Evolutionary conservation across 371 early-diverging fungal species (phyloP).

Genomic region (Coemansia sp.): DNA sequence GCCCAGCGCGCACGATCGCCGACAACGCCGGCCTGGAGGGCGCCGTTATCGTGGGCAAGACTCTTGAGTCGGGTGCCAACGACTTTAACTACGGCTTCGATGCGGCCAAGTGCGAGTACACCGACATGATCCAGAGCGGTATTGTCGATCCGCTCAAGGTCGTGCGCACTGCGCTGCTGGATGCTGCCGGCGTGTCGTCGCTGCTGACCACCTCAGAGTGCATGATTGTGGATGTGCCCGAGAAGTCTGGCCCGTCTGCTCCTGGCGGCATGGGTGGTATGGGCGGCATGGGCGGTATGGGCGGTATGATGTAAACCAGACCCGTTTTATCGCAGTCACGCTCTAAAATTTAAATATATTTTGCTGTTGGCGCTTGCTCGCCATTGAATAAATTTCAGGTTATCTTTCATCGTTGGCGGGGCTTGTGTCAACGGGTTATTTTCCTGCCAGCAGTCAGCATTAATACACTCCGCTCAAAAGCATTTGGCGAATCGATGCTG

Average conservation of each 20-base stretch:
- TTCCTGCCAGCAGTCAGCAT: no score
- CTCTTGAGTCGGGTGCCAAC: constrained; percentile 70
- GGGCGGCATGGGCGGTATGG: constrained; percentile 54
- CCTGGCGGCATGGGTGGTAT: constrained; percentile 66
- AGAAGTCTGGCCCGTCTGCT: constrained; percentile 57
- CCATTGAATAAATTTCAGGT: no score
- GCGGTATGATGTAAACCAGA: constrained; percentile 32
- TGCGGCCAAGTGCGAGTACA: constrained; percentile 86
- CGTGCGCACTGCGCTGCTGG: constrained; percentile 92
- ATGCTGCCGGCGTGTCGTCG: constrained; percentile 94
- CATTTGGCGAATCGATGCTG: no score
- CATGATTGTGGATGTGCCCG: constrained; percentile 94
- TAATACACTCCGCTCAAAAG: no score
- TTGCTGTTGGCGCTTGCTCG: background rate
- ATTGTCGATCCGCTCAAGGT: constrained; percentile 98
- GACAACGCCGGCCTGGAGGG: constrained; percentile 97
- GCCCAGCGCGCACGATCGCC: constrained; percentile 90
- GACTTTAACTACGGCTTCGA: constrained; percentile 91
- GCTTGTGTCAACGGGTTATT: background rate
- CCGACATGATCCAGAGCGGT: constrained; percentile 92
- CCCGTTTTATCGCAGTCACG: background rate
- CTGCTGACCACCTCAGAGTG: constrained; percentile 94
- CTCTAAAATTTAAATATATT: constrained; percentile 1
- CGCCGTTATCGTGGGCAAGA: constrained; percentile 91
- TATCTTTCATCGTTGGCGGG: no score